A percentile compares a stretch with the other conserved stretches of the same genome.
Evolutionary conservation across 495 filamentous ascomycete species (phyloP).

Genomic region (Evernia prunastri): DNA sequence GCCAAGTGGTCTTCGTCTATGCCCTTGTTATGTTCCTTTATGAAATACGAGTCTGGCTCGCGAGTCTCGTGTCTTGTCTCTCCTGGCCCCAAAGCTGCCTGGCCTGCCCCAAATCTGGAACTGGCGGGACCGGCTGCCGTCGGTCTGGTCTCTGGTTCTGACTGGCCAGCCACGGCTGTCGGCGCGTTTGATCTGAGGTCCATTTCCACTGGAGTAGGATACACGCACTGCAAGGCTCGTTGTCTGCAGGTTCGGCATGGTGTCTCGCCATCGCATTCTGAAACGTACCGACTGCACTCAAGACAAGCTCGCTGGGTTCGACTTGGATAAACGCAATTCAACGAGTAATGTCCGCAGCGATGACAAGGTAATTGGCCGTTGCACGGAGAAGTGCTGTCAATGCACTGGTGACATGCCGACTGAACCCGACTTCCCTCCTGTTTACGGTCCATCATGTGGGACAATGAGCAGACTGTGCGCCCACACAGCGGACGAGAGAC

Average conservation of each 20-base stretch:
- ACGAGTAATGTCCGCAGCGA: background rate
- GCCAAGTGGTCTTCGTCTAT: conserved; percentile 5
- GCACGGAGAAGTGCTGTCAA: background rate
- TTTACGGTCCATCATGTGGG: background rate
- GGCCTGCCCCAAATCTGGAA: background rate
- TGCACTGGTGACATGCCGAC: background rate
- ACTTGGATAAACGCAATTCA: background rate
- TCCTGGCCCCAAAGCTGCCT: background rate
- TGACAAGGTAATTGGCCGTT: background rate
- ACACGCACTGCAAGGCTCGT: background rate
- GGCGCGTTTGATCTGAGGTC: background rate
- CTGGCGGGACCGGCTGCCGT: background rate
- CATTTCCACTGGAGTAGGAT: background rate
- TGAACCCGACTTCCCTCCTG: conserved; percentile 1
- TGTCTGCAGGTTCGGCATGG: conserved; percentile 4
- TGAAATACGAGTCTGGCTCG: conserved; percentile 8
- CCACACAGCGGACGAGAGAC: background rate
- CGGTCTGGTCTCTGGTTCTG: background rate
- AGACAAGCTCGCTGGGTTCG: background rate
- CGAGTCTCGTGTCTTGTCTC: background rate
- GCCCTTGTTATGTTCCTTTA: conserved; percentile 1
- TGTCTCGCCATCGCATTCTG: conserved; percentile 1
- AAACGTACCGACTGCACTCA: background rate
- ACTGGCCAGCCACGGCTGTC: background rate
- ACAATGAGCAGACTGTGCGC: background rate